These are phyloP conservation scores for Aureobasidium sp. DNA, from an alignment of 2,329 filamentous ascomycete species.

Conservation along the genomic window DNA sequence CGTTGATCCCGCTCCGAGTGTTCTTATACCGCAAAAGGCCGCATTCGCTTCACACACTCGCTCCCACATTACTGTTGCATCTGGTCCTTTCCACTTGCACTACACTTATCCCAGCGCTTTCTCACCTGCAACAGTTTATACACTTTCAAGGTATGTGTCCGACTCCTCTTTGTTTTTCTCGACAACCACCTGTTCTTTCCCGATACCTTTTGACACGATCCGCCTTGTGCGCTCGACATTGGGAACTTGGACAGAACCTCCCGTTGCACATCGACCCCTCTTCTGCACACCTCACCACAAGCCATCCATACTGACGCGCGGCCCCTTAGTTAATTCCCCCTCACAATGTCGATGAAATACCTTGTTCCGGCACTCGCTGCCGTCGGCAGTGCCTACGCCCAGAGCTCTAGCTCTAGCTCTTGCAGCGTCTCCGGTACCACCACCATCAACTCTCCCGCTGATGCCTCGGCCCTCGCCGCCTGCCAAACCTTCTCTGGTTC, in stretches of 20 bases:
- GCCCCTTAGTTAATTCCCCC: conserved; percentile 8
- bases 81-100: conserved; percentile 14
- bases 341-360: conserved; percentile 47
- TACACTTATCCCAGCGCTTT: conserved; percentile 13
- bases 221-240: background rate
- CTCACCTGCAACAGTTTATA: conserved; percentile 12
- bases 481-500: conserved; percentile 65
- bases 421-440: conserved; percentile 37
- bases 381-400: conserved; percentile 39
- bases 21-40: conserved; percentile 2
- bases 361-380: conserved; percentile 49
- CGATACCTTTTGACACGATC: background rate
- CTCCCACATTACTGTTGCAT: conserved; percentile 11
- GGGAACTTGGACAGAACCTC: too few relatives aligned
- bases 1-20: conserved; percentile 1
- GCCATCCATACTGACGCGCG: background rate
- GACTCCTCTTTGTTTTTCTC: background rate
- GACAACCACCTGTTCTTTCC: background rate
- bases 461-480: conserved; percentile 49
- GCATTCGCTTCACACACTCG: conserved; percentile 12
- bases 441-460: conserved; percentile 53
- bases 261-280: background rate
- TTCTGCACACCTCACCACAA: background rate
- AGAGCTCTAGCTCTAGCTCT: too few relatives aligned
- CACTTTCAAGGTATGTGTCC: conserved; percentile 13